Conservation (phyloP, 495 filamentous ascomycete species). For the Penicillium pulvis region DNA sequence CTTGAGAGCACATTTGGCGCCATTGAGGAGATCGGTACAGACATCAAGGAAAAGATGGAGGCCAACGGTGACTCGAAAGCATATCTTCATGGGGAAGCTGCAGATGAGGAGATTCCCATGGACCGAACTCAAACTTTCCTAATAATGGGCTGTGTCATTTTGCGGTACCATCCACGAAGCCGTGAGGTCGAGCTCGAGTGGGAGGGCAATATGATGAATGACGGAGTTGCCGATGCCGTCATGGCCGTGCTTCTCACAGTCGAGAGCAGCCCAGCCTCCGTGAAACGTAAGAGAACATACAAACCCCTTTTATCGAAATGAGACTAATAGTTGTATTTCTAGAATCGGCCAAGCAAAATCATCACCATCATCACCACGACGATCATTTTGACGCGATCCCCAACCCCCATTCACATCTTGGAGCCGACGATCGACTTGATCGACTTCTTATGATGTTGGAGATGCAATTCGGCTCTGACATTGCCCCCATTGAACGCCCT, state of each 20-base stretch:
- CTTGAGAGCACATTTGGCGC: constrained; percentile 91
- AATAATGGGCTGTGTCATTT: constrained; percentile 87
- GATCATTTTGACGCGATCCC: constrained; percentile 38
- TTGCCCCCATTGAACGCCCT: constrained; percentile 71
- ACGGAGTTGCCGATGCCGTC: constrained; percentile 93
- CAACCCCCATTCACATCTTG: constrained; percentile 72
- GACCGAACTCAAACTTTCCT: constrained; percentile 58
- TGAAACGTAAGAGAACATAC: constrained; percentile 69
- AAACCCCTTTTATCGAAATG: background rate
- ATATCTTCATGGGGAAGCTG: constrained; percentile 44
- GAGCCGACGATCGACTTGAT: constrained; percentile 72
- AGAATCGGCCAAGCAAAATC: constrained; percentile 60
- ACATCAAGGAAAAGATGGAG: constrained; percentile 38
- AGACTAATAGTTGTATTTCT: constrained; percentile 19
- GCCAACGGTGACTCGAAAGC: constrained; percentile 35
- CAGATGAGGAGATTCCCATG: constrained; percentile 53
- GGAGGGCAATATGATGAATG: constrained; percentile 97
- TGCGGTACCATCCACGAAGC: constrained; percentile 62
- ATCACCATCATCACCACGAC: constrained; percentile 54
- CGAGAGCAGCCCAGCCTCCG: constrained; percentile 91
- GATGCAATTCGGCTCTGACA: constrained; percentile 85
- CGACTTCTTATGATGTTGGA: constrained; percentile 95
- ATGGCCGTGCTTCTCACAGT: constrained; percentile 87
- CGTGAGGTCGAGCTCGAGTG: constrained; percentile 90
- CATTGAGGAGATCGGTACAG: constrained; percentile 64